Evolutionary conservation across 2,329 filamentous ascomycete species (phyloP), one percentile per base, ranked within the genome.

Genomic region (Ophiostoma ulmi): DNA sequence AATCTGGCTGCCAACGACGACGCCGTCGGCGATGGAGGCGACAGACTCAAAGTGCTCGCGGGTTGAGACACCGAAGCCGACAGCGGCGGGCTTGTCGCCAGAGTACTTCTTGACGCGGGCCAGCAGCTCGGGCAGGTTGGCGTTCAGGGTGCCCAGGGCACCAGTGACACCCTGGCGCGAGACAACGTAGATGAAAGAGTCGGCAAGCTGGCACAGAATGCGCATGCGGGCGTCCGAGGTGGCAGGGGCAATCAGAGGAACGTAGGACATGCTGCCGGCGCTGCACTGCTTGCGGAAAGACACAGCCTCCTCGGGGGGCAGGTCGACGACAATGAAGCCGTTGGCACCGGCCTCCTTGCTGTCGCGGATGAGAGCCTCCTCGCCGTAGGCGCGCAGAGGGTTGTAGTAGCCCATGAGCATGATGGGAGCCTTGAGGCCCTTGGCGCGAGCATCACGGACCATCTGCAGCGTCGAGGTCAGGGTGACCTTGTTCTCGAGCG

Each of bases 341-440:
- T 97, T 97, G 78, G 97, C 88, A 36, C 94, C 93, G 2, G 92
- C 91, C 70, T 88, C 87, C 78, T 90, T 90, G 79, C 93, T 92
- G 80, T 98, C 94, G 76, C 88, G 86, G 70, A 99, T 84, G 80
- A 98, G 88, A 72, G 86, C 87, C 82, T 97, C 93, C 82, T 99
- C 95, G 70, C 95, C 95, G 79, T 98, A 99, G 77, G 91, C 92
- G 73, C 98, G 84, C 73, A 98, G 85, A 0, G 95, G 95, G 83
- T 99, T 99, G 83, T 97, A 99, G 86, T 99, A 99, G 77, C 95
- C 95, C 95, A 99, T 99, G 75, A 99, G 87, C 78, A 99, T 82
- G 61, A 99, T 87, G 0, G 95, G 95, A 0, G 90, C 88, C 76
- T 86, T 90, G 70, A 98, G 84, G 61, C 95, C 95, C 73, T 86